These are phyloP conservation scores for Barnettozyma vustinii DNA, from an alignment of 805 yeast genomes.

Conservation along the genomic window DNA sequence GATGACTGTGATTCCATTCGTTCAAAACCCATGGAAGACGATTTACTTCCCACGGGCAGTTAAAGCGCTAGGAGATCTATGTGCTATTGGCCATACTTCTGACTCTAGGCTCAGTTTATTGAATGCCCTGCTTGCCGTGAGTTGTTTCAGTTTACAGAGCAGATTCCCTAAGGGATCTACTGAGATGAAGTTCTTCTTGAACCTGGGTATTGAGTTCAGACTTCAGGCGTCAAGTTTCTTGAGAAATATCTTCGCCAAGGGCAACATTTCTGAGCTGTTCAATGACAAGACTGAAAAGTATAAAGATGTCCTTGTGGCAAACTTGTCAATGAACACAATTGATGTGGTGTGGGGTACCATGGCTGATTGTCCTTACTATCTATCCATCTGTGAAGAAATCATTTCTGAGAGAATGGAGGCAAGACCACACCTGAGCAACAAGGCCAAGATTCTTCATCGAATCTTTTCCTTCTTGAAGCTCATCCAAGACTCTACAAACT, in stretches of 20 bases:
- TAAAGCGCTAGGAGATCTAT: constrained; percentile 75
- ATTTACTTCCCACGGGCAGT: constrained; percentile 82
- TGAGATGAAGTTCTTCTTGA: constrained; percentile 63
- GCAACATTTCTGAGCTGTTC: constrained; percentile 36
- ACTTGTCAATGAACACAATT: constrained; percentile 79
- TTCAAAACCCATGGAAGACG: constrained; percentile 83
- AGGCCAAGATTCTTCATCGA: constrained; percentile 73
- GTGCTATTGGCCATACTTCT: constrained; percentile 67
- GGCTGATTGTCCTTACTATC: constrained; percentile 75
- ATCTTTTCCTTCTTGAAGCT: constrained; percentile 70
- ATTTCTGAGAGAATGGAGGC: constrained; percentile 62
- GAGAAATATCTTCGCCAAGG: constrained; percentile 45
- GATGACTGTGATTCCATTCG: constrained; percentile 65
- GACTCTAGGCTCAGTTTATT: constrained; percentile 71
- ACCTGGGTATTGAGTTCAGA: constrained; percentile 68
- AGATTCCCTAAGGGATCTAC: constrained; percentile 62
- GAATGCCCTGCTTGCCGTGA: constrained; percentile 74
- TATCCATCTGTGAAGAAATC: constrained; percentile 71
- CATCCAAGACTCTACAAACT: constrained; percentile 61
- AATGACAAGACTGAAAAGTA: constrained; percentile 52
- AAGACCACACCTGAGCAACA: constrained; percentile 63
- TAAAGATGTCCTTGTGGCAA: constrained; percentile 78
- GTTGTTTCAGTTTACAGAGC: constrained; percentile 75
- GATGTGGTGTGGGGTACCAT: constrained; percentile 90
- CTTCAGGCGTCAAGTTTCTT: constrained; percentile 70